Percentiles rank a stretch among this genome's conserved stretches.
These are phyloP conservation scores for Suillus tomentosus DNA, from an alignment of 768 basidiomycete species.

Conservation along the genomic window DNA sequence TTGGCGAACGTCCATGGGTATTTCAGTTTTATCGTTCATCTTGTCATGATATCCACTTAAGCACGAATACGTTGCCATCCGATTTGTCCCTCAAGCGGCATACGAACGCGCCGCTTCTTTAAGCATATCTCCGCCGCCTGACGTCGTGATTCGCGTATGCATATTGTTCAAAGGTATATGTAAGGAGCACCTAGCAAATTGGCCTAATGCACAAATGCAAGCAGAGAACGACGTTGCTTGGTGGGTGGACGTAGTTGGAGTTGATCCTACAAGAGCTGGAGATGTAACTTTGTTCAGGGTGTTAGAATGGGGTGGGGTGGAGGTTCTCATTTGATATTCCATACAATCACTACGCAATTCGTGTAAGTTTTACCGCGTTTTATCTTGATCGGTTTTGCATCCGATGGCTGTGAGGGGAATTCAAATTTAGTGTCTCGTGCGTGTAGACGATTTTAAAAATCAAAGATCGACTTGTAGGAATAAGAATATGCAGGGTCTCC, in stretches of 20 bases:
- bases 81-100: background rate
- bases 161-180: background rate
- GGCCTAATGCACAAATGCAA: background rate
- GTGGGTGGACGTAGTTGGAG: background rate
- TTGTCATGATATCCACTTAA: background rate
- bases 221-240: constrained; percentile 1
- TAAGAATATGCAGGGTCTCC: background rate
- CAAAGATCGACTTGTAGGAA: background rate
- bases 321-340: background rate
- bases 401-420: too few relatives aligned
- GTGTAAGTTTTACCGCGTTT: background rate
- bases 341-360: background rate
- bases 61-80: background rate
- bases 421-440: too few relatives aligned
- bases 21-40: background rate
- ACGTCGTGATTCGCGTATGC: background rate
- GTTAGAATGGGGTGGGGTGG: background rate
- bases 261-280: background rate
- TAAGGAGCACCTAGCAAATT: background rate
- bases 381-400: too few relatives aligned
- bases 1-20: background rate
- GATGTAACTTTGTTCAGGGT: background rate
- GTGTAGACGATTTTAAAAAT: too few relatives aligned
- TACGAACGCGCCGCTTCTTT: background rate
- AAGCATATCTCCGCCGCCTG: background rate